Conservation (phyloP, 139 green algal genomes). For the Chlorella sp. region DNA sequence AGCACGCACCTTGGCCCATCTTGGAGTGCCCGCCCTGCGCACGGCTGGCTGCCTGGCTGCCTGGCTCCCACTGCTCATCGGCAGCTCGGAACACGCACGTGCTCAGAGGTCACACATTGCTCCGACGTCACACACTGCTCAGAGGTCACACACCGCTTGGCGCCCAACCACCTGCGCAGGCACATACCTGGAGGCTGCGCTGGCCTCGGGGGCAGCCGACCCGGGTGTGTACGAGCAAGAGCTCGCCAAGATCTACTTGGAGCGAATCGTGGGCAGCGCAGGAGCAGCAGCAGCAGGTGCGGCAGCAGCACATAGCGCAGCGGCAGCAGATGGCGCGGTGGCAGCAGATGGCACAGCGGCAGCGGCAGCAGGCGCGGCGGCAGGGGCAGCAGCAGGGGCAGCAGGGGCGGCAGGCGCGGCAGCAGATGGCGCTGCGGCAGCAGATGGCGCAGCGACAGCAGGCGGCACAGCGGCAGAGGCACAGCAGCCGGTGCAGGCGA, state of each 20-base stretch:
- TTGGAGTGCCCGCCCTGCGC: too few relatives aligned
- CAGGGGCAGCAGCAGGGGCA: background rate
- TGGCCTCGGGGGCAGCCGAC: slow-evolving; percentile 58
- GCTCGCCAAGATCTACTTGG: slow-evolving; percentile 82
- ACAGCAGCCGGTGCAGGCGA: background rate
- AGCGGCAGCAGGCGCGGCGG: background rate
- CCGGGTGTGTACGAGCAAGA: slow-evolving; percentile 63
- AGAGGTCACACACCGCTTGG: too few relatives aligned
- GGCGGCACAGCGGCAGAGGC: background rate
- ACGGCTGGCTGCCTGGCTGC: too few relatives aligned
- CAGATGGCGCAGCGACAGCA: background rate
- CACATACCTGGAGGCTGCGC: slow-evolving; percentile 77
- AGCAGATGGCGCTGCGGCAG: background rate
- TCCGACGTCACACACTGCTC: too few relatives aligned
- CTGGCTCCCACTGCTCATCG: too few relatives aligned
- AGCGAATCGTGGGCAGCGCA: slow-evolving; percentile 31
- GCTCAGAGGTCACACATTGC: too few relatives aligned
- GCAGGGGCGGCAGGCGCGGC: background rate
- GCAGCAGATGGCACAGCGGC: background rate
- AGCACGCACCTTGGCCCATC: too few relatives aligned
- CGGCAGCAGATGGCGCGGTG: background rate
- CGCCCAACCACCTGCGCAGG: too few relatives aligned
- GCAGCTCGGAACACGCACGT: too few relatives aligned
- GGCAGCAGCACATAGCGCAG: background rate
- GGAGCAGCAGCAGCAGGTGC: background rate